Conservation (phyloP, 176 grass and related monocot species). For the Eremochloa ophiuroides region DNA sequence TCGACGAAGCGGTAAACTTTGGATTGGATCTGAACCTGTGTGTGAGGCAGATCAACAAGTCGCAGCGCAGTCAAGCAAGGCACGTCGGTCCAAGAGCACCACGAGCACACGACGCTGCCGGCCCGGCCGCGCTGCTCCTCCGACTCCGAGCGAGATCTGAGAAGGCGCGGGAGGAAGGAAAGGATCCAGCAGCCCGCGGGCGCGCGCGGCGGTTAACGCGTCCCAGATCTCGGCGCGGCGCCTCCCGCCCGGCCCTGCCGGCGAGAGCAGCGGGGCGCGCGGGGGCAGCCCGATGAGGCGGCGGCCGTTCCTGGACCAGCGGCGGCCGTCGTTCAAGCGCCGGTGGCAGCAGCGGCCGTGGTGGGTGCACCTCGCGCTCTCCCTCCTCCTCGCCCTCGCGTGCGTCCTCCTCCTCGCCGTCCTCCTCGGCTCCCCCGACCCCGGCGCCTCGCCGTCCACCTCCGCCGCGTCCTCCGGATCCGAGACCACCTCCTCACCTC, state of each 20-base stretch:
- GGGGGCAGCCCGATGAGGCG: slow-evolving; percentile 43
- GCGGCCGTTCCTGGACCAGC: slow-evolving; percentile 63
- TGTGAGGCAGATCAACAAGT: slow-evolving; percentile 31
- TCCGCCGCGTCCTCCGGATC: slow-evolving; percentile 18
- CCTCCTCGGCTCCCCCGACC: slow-evolving; percentile 41
- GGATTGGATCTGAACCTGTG: not conserved
- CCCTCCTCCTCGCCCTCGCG: slow-evolving; percentile 43
- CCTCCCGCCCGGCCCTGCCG: not conserved
- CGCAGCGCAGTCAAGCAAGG: slow-evolving; percentile 46
- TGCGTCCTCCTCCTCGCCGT: slow-evolving; percentile 31
- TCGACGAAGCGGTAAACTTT: slow-evolving; percentile 7
- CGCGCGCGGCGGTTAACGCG: not conserved
- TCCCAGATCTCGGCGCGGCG: slow-evolving; percentile 24
- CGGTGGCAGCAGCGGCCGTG: slow-evolving; percentile 66
- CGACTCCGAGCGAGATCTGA: slow-evolving; percentile 43
- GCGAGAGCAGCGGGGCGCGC: slow-evolving; percentile 14
- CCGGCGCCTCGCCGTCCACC: slow-evolving; percentile 5
- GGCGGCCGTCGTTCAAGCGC: slow-evolving; percentile 55
- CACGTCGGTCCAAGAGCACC: slow-evolving; percentile 13
- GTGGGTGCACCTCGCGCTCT: slow-evolving; percentile 49
- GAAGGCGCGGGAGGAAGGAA: not conserved
- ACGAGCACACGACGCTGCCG: not conserved
- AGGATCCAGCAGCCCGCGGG: not conserved
- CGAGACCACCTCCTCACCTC: slow-evolving; percentile 13
- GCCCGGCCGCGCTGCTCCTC: not conserved